These are phyloP conservation scores for Vigna radiata DNA, from an alignment of 306 rosid species.

Conservation along the genomic window DNA sequence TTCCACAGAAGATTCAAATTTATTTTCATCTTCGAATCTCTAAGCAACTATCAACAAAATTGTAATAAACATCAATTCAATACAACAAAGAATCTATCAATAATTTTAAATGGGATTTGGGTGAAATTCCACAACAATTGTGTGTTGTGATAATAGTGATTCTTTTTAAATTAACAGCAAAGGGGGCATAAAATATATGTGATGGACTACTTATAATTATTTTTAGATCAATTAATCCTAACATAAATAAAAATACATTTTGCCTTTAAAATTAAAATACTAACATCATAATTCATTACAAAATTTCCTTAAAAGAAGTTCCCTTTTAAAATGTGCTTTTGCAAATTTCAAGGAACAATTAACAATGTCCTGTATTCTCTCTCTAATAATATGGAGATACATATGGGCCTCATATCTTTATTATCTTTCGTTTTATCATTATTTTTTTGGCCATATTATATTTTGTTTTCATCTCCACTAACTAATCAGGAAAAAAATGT, in stretches of 20 bases:
- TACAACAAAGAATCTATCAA: not conserved
- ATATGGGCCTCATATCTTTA: not conserved
- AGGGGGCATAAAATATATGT: not conserved
- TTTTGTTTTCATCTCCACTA: not conserved
- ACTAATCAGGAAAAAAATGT: no score
- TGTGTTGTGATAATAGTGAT: no score
- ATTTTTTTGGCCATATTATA: not conserved
- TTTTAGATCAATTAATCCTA: not conserved
- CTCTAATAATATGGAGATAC: conserved; percentile 5
- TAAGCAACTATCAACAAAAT: not conserved
- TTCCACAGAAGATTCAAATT: no score
- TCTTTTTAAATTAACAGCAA: no score
- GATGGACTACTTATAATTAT: not conserved
- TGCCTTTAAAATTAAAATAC: not conserved
- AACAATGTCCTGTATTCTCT: conserved; percentile 4
- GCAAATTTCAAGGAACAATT: not conserved
- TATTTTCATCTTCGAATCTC: no score
- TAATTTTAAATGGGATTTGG: not conserved
- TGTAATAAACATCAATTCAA: not conserved
- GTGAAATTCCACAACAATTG: not conserved
- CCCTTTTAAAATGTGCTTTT: not conserved
- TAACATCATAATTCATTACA: not conserved
- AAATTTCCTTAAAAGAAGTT: not conserved
- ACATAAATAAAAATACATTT: not conserved
- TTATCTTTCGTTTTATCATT: not conserved